Percentiles rank a stretch among this genome's conserved stretches.
phyloP scores from a whole-genome alignment of 352 stramenopile species.

The Blastocystis sp. region DNA sequence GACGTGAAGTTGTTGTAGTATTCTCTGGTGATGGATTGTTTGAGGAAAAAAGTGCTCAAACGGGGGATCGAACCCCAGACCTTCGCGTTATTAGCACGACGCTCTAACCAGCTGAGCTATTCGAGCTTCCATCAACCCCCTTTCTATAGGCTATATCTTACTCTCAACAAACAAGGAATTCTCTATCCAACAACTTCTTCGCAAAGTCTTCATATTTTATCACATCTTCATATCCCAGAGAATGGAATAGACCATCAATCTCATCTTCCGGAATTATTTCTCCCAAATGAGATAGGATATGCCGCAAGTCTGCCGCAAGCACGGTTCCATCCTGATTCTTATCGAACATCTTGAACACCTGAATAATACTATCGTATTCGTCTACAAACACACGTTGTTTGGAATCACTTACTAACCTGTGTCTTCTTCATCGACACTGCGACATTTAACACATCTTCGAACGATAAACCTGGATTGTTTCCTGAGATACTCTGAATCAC shows the following conservation, averaged over 20 bases:
- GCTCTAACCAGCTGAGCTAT: constrained; percentile 61
- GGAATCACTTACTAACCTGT: background rate
- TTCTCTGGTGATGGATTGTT: background rate
- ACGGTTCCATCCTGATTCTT: constrained; percentile 56
- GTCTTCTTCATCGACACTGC: constrained; percentile 30
- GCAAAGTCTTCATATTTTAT: constrained; percentile 48
- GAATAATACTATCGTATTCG: constrained; percentile 48
- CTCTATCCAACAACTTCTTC: background rate
- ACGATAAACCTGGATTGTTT: background rate
- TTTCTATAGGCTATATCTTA: background rate
- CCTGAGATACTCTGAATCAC: constrained; percentile 25
- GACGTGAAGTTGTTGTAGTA: constrained; percentile 24
- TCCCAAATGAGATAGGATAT: constrained; percentile 50
- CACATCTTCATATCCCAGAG: constrained; percentile 21
- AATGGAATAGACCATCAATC: constrained; percentile 30
- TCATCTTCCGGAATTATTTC: constrained; percentile 53
- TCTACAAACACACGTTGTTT: background rate
- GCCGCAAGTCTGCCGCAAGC: background rate
- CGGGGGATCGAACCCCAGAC: constrained; percentile 55
- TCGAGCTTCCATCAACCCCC: background rate
- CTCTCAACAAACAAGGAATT: background rate
- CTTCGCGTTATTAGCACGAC: constrained; percentile 62
- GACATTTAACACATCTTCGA: constrained; percentile 45
- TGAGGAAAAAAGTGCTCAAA: constrained; percentile 53
- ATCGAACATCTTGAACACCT: constrained; percentile 60